phyloP scores from a whole-genome alignment of 1,139 yeast species.

The Lizanozyma gosingica region DNA sequence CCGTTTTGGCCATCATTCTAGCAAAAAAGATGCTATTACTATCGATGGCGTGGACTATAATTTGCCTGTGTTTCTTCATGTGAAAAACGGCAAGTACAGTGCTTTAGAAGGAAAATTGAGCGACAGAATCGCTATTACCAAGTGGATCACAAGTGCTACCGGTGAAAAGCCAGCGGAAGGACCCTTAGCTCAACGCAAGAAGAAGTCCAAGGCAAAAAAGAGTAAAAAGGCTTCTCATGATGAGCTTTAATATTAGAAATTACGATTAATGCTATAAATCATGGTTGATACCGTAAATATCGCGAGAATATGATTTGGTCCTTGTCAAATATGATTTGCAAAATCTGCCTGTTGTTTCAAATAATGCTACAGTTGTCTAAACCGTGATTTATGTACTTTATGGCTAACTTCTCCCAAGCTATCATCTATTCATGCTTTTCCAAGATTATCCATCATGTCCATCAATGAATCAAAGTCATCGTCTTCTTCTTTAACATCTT shows the following conservation, averaged over 20 bases:
- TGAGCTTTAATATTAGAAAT: conserved; percentile 3
- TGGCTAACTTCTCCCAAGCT: no score
- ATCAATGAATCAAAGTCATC: conserved; percentile 25
- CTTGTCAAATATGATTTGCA: no score
- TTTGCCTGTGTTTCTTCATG: conserved; percentile 26
- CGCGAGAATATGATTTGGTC: no score
- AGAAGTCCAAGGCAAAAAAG: conserved; percentile 22
- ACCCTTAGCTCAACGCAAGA: conserved; percentile 27
- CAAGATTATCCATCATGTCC: conserved; percentile 9
- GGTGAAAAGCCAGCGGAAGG: conserved; percentile 30
- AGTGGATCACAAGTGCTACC: conserved; percentile 26
- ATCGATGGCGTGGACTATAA: conserved; percentile 14
- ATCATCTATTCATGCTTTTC: neutral
- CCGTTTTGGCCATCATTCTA: conserved; percentile 21
- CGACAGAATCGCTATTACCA: conserved; percentile 22
- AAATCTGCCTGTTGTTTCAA: no score
- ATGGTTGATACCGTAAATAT: no score
- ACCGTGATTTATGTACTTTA: no score
- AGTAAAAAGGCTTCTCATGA: conserved; percentile 9
- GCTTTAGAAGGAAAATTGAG: conserved; percentile 20
- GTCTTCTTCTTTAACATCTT: conserved; percentile 10
- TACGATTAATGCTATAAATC: no score
- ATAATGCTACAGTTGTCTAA: no score
- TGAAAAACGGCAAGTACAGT: conserved; percentile 12
- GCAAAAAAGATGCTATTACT: conserved; percentile 2